Evolutionary conservation across 148 eudicot genomes (phyloP).

Genomic region (Oxyria digyna): DNA sequence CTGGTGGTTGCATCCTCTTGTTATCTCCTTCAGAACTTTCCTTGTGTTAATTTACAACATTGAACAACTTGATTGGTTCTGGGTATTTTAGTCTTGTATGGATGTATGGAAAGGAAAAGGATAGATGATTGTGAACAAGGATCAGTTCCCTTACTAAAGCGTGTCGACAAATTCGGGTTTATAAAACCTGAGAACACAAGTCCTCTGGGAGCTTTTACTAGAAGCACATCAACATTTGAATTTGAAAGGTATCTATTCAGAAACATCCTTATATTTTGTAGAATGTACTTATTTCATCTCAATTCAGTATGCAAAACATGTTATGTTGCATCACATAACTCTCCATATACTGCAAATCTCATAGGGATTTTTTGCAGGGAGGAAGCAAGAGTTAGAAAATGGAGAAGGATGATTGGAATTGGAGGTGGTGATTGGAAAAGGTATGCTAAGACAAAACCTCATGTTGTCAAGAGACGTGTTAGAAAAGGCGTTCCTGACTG

Average conservation of each 20-base stretch:
- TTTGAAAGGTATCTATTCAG: conserved; percentile 44
- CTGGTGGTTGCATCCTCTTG: not conserved
- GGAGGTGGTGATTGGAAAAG: conserved; percentile 99
- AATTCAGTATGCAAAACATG: too few species aligned
- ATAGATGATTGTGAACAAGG: conserved; percentile 47
- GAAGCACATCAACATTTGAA: conserved; percentile 45
- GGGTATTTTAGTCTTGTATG: conserved; percentile 25
- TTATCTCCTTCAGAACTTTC: not conserved
- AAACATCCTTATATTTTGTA: too few species aligned
- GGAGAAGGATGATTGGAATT: conserved; percentile 98
- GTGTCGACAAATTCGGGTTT: conserved; percentile 79
- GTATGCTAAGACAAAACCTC: conserved; percentile 79
- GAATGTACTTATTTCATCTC: too few species aligned
- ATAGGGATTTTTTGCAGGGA: conserved; percentile 40
- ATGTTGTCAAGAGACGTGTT: conserved; percentile 79
- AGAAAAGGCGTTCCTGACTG: conserved; percentile 99
- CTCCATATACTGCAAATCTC: not conserved
- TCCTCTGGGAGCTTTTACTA: conserved; percentile 45
- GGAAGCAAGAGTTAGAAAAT: conserved; percentile 80
- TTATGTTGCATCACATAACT: not conserved
- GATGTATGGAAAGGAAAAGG: conserved; percentile 67
- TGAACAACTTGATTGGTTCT: not conserved
- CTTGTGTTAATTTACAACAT: not conserved
- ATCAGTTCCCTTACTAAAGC: conserved; percentile 30
- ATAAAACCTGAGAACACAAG: conserved; percentile 50